These are phyloP conservation scores for Cyclotella atomus DNA, from an alignment of 108 stramenopile species.

Conservation along the genomic window DNA sequence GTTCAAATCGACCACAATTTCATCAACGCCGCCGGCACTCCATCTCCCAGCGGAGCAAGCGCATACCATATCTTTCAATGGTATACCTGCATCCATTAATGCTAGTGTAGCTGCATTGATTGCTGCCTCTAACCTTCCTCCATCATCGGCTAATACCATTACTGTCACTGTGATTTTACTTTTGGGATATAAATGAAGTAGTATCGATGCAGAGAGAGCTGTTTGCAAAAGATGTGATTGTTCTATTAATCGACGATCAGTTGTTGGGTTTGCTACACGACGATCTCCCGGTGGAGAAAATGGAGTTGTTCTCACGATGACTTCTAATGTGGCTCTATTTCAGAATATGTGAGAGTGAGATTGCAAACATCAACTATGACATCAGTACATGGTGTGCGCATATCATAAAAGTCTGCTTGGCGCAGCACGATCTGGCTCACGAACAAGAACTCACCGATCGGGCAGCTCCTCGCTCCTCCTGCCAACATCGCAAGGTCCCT, in stretches of 20 bases:
- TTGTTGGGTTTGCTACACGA: slow-evolving; percentile 64
- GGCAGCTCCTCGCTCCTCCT: slow-evolving; percentile 77
- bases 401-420: neutral
- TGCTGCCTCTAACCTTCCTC: slow-evolving; percentile 81
- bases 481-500: slow-evolving; percentile 70
- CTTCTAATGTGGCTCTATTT: slow-evolving; percentile 72
- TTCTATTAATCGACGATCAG: slow-evolving; percentile 84
- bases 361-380: too few species aligned
- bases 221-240: slow-evolving; percentile 70
- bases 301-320: slow-evolving; percentile 64
- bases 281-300: slow-evolving; percentile 80
- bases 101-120: slow-evolving; percentile 88
- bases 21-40: slow-evolving; percentile 55
- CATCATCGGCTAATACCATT: slow-evolving; percentile 84
- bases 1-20: slow-evolving; percentile 83
- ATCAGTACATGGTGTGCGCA: too few species aligned
- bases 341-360: neutral
- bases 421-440: neutral
- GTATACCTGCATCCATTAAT: slow-evolving; percentile 82
- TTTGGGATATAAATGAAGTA: slow-evolving; percentile 84
- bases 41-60: slow-evolving; percentile 84
- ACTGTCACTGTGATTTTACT: slow-evolving; percentile 71
- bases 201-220: slow-evolving; percentile 77
- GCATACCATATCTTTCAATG: slow-evolving; percentile 83
- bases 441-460: slow-evolving; percentile 46